A percentile compares a stretch with the other conserved stretches of the same genome.
Evolutionary conservation across 2,329 filamentous ascomycete genomes (phyloP).

Genomic region (Colletotrichum plurivorum): DNA sequence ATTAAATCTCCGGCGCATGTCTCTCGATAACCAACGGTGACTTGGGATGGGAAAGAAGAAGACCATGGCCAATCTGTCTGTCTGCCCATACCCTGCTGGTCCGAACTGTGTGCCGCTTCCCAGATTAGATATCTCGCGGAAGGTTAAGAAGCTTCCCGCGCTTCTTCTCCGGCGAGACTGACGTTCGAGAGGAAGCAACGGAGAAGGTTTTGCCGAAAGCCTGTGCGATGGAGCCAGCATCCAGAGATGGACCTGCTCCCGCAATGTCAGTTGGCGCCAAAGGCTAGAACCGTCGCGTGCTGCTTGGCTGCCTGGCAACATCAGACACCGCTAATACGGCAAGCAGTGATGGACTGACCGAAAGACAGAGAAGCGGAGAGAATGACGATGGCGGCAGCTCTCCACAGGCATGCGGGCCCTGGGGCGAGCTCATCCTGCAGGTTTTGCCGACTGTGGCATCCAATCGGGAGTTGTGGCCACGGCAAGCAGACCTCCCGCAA

Average conservation of each 20-base stretch:
- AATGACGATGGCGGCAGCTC: constrained; percentile 9
- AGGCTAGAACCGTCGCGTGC: background rate
- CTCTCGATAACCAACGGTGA: constrained; percentile 15
- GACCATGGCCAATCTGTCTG: no score
- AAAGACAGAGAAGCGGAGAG: background rate
- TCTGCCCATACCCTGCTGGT: constrained; percentile 14
- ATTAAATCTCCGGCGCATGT: constrained; percentile 37
- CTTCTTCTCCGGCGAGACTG: background rate
- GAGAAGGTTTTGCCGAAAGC: background rate
- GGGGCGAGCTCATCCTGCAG: constrained; percentile 2
- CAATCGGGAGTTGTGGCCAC: constrained; percentile 9
- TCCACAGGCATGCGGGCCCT: constrained; percentile 15
- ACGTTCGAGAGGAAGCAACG: no score
- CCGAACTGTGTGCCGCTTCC: background rate
- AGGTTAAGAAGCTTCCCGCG: background rate
- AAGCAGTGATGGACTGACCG: background rate
- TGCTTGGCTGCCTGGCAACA: background rate
- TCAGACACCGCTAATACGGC: background rate
- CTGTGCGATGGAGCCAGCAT: background rate
- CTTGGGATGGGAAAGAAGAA: no score
- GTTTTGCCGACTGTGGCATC: constrained; percentile 15
- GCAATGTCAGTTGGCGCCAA: background rate
- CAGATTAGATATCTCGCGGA: constrained; percentile 7
- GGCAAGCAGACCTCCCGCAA: background rate
- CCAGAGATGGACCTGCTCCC: background rate